Evolutionary conservation across 2,329 filamentous ascomycete species (phyloP), one percentile per base, ranked within the genome.

Genomic region (Fusarium lateritium): DNA sequence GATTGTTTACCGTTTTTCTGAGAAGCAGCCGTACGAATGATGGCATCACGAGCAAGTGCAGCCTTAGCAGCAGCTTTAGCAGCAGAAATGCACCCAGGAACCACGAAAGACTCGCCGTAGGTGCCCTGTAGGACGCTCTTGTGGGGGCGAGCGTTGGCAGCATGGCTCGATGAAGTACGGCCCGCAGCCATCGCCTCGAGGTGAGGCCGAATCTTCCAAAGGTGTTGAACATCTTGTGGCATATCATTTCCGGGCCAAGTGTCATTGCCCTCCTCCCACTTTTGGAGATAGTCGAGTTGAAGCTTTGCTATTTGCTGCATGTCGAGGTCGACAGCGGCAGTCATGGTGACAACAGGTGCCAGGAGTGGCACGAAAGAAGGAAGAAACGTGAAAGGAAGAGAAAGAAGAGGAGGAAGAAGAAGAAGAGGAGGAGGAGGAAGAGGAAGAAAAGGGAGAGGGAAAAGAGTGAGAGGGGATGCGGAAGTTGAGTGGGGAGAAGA

Each of bases 321-420:
- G 2, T 22, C 6, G 3, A 10, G 14, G 8, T 53, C 28, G 1
- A 6, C 2, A 4, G 3, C 13, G 6, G 9, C 10, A 31, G 21
- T 5, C 55, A 57, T 57, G 5, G 7, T 6, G 7, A 31, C 38
- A 17, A 21, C 5, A 14, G 7, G 17, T 36, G 15, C 15, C 14
- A 10, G 28, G 28, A 13, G 28, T 11, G 10, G 28, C 28, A 13
- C 28, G 28, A 31, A 31, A 9, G 10, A 31, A 31, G 28, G 28
- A n/a, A 36, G 8, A 17, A n/a, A 7, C 17, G 21, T 15, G 40
- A 5, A 8, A 10, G 9, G 14, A 19, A 11, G 22, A 0, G 28
- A 14, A n/a, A 22, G 7, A 10, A 15, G 14, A 7, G 14, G 1
- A 1, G 2, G 14, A 24, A 0, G 2, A 15, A 36, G 39, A 15